Base-by-base conservation (phyloP, 1,284 basidiomycete species). In the Sporisorium reilianum region DNA sequence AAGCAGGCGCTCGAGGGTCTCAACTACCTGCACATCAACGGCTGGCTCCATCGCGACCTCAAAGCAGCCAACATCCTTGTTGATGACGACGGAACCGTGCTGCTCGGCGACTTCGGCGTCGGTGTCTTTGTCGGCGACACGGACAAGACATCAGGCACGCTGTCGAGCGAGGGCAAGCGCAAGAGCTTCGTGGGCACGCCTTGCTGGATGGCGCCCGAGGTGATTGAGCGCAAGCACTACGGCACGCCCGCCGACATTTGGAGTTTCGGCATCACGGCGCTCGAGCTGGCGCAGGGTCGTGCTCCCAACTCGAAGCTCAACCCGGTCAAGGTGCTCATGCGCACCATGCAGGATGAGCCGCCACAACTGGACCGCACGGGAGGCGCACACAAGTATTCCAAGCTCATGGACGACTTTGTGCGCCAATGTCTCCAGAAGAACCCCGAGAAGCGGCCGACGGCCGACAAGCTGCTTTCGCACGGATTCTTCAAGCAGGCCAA, bases 201-300 rank as follows among this genome's bases (percentile, higher is more conserved):
- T 1, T 93, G 92, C 81, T 95, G 93, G 92, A 95, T 95, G 93
- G 93, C 94, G 0, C 94, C 94, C 2, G 93, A 95, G 78, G 89
- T 95, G 26, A 92, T 95, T 50, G 89, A 91, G 77, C 91, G 93
- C 56, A 90, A 89, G 74, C 90, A 90, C 70, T 95, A 95, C 84
- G 93, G 89, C 89, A 22, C 90, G 90, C 77, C 84, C 69, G 92
- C 93, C 45, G 93, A 95, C 80, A 93, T 95, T 66, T 95, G 93
- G 93, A 93, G 91, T 45, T 93, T 95, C 82, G 94, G 92, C 26
- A 94, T 95, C 74, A 94, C 78, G 16, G 92, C 93, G 7, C 87
- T 95, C 42, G 93, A 95, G 84, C 87, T 95, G 23, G 88, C 91
- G 0, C 91, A 92, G 77, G 93, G 93, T 0, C 89, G 91, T 16